Percentiles rank a stretch among this genome's conserved stretches.
Conservation (phyloP, 176 grass and related monocot species). For the Eragrostis nindensis region DNA sequence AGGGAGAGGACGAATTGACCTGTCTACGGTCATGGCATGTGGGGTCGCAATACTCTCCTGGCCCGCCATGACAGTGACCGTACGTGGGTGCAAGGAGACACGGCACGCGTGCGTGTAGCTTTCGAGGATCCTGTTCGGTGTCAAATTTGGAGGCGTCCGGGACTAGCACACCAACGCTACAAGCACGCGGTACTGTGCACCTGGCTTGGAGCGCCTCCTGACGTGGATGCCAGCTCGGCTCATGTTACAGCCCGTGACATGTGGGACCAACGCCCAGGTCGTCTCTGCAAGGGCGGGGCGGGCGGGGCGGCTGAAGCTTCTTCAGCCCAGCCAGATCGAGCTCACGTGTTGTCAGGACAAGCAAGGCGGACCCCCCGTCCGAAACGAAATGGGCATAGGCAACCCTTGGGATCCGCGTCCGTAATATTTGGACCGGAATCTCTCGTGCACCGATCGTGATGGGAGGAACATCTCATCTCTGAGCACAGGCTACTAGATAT, state of each 20-base stretch:
- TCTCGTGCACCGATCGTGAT: constrained; percentile 3
- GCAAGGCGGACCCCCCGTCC: background rate
- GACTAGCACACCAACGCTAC: background rate
- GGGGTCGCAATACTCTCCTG: fast-evolving
- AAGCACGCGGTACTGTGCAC: too few relatives aligned
- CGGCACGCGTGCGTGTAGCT: constrained; percentile 33
- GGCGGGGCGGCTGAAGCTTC: background rate
- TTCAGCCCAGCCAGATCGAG: background rate
- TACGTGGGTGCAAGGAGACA: background rate
- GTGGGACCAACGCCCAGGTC: background rate
- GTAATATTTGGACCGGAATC: background rate
- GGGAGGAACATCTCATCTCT: background rate
- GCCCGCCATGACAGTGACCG: background rate
- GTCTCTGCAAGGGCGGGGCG: background rate
- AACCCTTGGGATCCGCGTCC: background rate
- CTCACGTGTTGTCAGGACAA: background rate
- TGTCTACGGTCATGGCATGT: background rate
- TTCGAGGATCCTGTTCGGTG: background rate
- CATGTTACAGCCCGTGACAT: background rate
- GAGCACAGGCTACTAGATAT: too few relatives aligned
- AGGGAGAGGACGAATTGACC: background rate
- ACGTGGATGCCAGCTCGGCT: background rate
- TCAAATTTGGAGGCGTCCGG: constrained; percentile 7
- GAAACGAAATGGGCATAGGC: background rate
- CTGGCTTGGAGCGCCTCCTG: too few relatives aligned